Percentiles rank a stretch among this genome's conserved stretches.
Evolutionary conservation across 2,329 filamentous ascomycete genomes (phyloP).

Genomic region (Ophiocordyceps polyrhachis-furcata): DNA sequence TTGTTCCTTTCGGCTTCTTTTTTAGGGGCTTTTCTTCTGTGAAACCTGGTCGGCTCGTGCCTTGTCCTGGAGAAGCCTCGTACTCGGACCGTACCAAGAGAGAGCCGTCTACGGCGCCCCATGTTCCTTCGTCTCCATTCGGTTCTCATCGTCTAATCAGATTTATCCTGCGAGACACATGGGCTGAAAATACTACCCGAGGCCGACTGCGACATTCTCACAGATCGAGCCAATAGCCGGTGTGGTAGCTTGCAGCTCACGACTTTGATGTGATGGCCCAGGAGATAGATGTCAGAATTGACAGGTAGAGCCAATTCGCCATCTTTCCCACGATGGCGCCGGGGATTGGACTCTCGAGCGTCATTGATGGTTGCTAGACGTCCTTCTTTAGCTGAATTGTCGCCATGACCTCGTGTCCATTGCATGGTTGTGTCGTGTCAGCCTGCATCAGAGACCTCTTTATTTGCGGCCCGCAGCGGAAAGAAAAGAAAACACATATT

Average conservation of each 20-base stretch:
- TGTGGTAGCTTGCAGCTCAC: background rate
- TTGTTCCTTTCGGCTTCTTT: no score
- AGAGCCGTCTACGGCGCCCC: no score
- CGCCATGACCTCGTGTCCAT: no score
- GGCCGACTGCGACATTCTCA: background rate
- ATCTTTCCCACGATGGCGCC: background rate
- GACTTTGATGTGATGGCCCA: background rate
- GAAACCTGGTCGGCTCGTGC: background rate
- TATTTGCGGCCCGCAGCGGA: no score
- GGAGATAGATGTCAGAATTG: background rate
- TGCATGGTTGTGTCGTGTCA: no score
- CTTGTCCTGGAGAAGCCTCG: background rate
- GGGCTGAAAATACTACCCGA: background rate
- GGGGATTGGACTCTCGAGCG: background rate
- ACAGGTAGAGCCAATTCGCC: background rate
- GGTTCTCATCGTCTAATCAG: no score
- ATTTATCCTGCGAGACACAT: background rate
- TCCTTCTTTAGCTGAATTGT: background rate
- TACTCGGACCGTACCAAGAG: background rate
- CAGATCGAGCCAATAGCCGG: background rate
- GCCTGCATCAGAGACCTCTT: no score
- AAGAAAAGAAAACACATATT: no score
- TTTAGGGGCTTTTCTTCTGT: background rate
- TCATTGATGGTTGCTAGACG: no score
- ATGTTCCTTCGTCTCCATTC: no score